Conservation (phyloP, 1,284 basidiomycete species). For the Ustanciosporium gigantosporum region DNA sequence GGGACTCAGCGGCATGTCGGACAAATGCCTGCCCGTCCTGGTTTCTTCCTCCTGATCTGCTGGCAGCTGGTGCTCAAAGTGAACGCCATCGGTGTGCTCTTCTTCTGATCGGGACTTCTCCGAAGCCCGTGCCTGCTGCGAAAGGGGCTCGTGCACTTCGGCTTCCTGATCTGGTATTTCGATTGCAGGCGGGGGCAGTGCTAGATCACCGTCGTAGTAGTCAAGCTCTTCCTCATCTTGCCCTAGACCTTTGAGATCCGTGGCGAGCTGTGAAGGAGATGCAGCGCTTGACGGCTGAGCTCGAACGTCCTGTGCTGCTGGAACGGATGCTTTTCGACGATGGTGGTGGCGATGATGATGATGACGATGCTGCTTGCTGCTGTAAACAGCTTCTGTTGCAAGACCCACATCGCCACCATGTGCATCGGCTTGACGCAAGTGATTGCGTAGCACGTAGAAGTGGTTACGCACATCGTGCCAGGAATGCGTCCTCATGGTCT, state of each 20-base stretch:
- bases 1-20: slow-evolving; percentile 56
- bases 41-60: slow-evolving; percentile 45
- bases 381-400: slow-evolving; percentile 14
- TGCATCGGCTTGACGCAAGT: slow-evolving; percentile 48
- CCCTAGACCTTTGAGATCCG: no score
- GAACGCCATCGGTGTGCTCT: slow-evolving; percentile 2
- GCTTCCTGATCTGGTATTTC: slow-evolving; percentile 18
- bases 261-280: slow-evolving; percentile 1
- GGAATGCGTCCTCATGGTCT: slow-evolving; percentile 22
- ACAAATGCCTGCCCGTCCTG: slow-evolving; percentile 50
- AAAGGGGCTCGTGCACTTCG: neutral
- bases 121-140: neutral
- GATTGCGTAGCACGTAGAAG: slow-evolving; percentile 48
- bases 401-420: slow-evolving; percentile 53
- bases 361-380: slow-evolving; percentile 11
- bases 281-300: slow-evolving; percentile 2
- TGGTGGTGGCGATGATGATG: slow-evolving; percentile 10
- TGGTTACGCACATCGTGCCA: slow-evolving; percentile 45
- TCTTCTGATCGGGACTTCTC: neutral
- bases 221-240: slow-evolving; percentile 16
- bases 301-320: neutral
- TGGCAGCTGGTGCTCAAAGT: slow-evolving; percentile 18
- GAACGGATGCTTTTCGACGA: slow-evolving; percentile 1
- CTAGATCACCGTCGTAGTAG: slow-evolving; percentile 45
- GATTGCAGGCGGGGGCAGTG: slow-evolving; percentile 53